phyloP scores from a whole-genome alignment of 495 filamentous ascomycete species.

The Aspergillus bertholletiae region DNA sequence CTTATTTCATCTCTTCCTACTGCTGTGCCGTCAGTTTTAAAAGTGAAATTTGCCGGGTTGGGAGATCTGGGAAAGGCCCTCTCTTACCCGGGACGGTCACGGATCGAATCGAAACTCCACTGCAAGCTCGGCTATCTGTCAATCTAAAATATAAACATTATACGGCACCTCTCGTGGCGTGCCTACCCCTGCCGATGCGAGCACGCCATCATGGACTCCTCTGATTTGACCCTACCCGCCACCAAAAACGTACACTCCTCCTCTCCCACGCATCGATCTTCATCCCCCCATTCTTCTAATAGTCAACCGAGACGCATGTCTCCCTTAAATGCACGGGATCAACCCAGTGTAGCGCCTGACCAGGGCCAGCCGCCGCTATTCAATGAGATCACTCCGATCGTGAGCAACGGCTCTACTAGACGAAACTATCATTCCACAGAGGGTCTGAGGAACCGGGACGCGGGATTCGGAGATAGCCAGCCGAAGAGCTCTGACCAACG shows the following conservation, averaged over 20 bases:
- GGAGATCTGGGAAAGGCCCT: neutral
- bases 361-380: conserved; percentile 12
- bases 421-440: conserved; percentile 38
- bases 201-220: conserved; percentile 40
- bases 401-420: conserved; percentile 20
- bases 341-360: conserved; percentile 10
- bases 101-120: neutral
- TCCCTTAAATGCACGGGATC: conserved; percentile 8
- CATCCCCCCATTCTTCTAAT: conserved; percentile 26
- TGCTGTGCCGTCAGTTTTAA: neutral
- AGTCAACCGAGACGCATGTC: conserved; percentile 14
- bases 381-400: conserved; percentile 35
- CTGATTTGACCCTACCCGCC: conserved; percentile 26
- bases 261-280: conserved; percentile 22
- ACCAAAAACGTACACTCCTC: conserved; percentile 15
- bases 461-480: conserved; percentile 8
- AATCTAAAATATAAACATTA: neutral
- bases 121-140: neutral
- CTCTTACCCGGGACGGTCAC: neutral
- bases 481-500: conserved; percentile 7
- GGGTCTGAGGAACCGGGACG: conserved; percentile 14
- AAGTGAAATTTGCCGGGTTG: neutral
- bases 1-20: neutral
- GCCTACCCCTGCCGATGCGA: conserved; percentile 19
- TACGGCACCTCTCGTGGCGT: neutral